Evolutionary conservation across 1,284 basidiomycete species (phyloP).

Genomic region (Heimioporus retisporus): DNA sequence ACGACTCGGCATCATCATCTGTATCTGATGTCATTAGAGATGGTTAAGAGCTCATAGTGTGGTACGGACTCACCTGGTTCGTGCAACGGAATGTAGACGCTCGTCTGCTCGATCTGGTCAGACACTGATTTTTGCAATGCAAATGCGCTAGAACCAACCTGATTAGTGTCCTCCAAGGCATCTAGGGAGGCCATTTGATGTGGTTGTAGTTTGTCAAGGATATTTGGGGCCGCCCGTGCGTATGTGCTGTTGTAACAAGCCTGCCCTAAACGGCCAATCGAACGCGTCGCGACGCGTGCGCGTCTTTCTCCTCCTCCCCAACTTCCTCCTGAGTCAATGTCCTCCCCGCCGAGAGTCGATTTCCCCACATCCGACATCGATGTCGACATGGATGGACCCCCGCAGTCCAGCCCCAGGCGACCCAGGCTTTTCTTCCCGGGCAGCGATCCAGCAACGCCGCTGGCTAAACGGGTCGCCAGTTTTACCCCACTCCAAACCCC

Average conservation of each 20-base stretch:
- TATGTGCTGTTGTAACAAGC: slow-evolving; percentile 7
- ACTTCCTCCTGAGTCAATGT: slow-evolving; percentile 58
- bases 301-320: slow-evolving; percentile 18
- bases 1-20: slow-evolving; percentile 23
- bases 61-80: slow-evolving; percentile 37
- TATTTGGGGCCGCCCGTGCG: slow-evolving; percentile 1
- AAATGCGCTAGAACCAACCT: slow-evolving; percentile 30
- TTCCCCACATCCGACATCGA: slow-evolving; percentile 74
- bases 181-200: slow-evolving; percentile 25
- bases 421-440: slow-evolving; percentile 35
- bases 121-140: background rate
- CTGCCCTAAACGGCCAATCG: slow-evolving; percentile 42
- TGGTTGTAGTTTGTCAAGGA: background rate
- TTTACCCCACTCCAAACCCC: slow-evolving; percentile 38
- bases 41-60: background rate
- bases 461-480: slow-evolving; percentile 60
- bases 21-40: slow-evolving; percentile 22
- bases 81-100: slow-evolving; percentile 45
- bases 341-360: slow-evolving; percentile 73
- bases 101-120: slow-evolving; percentile 38
- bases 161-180: slow-evolving; percentile 36
- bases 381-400: slow-evolving; percentile 62
- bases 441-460: slow-evolving; percentile 57
- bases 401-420: slow-evolving; percentile 28
- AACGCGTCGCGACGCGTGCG: slow-evolving; percentile 60